Evolutionary conservation across 2,329 filamentous ascomycete genomes (phyloP).

Genomic region (Cladophialophora chaetospira): DNA sequence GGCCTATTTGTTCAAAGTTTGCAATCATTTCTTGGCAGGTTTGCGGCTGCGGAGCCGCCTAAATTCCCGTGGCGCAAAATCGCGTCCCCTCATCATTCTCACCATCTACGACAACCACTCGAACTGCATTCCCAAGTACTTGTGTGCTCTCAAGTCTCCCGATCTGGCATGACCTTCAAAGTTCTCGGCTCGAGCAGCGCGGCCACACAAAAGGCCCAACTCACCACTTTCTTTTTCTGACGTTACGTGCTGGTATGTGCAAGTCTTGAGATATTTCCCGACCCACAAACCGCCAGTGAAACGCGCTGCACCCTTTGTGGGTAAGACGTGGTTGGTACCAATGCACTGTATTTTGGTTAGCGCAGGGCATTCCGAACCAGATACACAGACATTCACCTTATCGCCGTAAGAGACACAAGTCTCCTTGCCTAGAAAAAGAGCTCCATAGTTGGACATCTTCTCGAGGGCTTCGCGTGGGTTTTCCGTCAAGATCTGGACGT

Average conservation of each 20-base stretch:
- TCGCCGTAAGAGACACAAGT: slow-evolving; percentile 59
- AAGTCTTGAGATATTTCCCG: slow-evolving; percentile 55
- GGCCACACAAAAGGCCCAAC: slow-evolving; percentile 52
- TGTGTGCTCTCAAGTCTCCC: slow-evolving; percentile 52
- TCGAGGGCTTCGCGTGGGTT: slow-evolving; percentile 51
- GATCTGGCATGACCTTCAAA: slow-evolving; percentile 58
- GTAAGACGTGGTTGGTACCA: slow-evolving; percentile 58
- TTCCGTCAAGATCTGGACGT: slow-evolving; percentile 55
- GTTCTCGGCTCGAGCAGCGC: slow-evolving; percentile 53
- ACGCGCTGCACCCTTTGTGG: slow-evolving; percentile 50
- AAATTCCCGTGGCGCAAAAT: too few relatives aligned
- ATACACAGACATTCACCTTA: slow-evolving; percentile 42
- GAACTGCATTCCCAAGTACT: too few relatives aligned
- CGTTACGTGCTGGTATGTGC: slow-evolving; percentile 57
- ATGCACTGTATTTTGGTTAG: slow-evolving; percentile 46
- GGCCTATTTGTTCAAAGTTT: too few relatives aligned
- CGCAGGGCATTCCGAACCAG: background rate
- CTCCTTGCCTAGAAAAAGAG: slow-evolving; percentile 54
- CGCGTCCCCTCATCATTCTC: background rate
- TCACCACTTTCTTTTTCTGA: slow-evolving; percentile 49
- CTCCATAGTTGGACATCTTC: slow-evolving; percentile 56
- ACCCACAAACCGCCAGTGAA: slow-evolving; percentile 59
- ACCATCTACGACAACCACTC: too few relatives aligned
- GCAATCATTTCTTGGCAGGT: too few relatives aligned
- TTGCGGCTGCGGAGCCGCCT: too few relatives aligned